These are phyloP conservation scores for Cladobotryum protrusum DNA, from an alignment of 2,329 filamentous ascomycete species.

Conservation along the genomic window DNA sequence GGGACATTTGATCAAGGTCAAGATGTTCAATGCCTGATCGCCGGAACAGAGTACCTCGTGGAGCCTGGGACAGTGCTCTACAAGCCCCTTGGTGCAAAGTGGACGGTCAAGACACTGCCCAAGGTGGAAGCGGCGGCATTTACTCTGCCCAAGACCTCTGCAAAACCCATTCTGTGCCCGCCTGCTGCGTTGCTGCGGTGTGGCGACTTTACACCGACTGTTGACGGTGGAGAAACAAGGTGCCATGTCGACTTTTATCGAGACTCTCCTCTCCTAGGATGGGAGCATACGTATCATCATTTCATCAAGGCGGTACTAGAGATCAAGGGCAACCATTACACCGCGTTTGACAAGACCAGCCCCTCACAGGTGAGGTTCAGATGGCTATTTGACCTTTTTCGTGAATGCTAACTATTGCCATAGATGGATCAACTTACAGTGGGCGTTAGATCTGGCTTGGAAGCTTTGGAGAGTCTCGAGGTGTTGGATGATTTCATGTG, in stretches of 20 bases:
- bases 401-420: background rate
- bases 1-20: background rate
- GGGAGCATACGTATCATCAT: background rate
- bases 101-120: background rate
- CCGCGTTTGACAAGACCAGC: background rate
- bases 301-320: background rate
- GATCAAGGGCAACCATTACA: background rate
- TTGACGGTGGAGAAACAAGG: background rate
- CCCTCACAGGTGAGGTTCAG: background rate
- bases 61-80: background rate
- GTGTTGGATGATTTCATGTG: background rate
- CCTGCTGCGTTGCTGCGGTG: background rate
- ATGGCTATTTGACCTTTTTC: background rate
- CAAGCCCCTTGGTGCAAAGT: background rate
- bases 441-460: background rate
- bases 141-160: background rate
- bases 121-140: background rate
- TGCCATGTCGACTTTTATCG: background rate
- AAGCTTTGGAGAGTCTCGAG: background rate
- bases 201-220: background rate
- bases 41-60: background rate
- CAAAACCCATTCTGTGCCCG: background rate
- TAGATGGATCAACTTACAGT: background rate
- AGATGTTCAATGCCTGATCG: background rate
- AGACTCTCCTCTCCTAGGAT: background rate